Evolutionary conservation across 352 stramenopile species (phyloP), one percentile per base, ranked within the genome.

Genomic region (Phytophthora megakarya): DNA sequence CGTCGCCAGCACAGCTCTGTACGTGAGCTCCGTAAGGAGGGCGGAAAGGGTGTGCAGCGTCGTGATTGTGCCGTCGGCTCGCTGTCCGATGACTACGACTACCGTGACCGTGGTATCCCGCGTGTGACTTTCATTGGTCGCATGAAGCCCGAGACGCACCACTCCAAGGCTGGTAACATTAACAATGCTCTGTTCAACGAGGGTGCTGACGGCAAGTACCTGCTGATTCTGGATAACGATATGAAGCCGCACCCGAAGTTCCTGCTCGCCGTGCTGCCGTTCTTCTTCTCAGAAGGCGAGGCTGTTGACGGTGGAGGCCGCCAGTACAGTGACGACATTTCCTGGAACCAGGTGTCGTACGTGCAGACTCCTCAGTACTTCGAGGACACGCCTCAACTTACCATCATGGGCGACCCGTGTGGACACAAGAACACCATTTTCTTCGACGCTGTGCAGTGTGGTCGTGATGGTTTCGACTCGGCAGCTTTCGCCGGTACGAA

Each of bases 141-240:
- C 48, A 93, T 96, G 84, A 96, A 96, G 57, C 88, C 88, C 1
- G 84, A 93, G 59, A 82, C 77, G 54, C 89, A 97, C 61, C 86
- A 97, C 80, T 95, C 88, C 25, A 97, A 97, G 76, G 89, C 89
- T 47, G 89, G 89, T 76, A 97, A 97, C 83, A 95, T 97, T 63
- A 97, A 97, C 81, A 97, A 97, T 60, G 72, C 64, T 9, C 56
- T 97, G 37, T 95, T 95, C 62, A 96, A 97, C 71, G 89, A 97
- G 80, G 89, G 89, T 45, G 86, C 87, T 0, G 81, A 90, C 42
- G 89, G 88, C 72, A 92, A 94, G 66, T 96, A 96, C 79, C 60
- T 96, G 52, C 62, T 97, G 43, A 96, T 97, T 83, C 62, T 97
- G 35, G 89, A 97, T 92, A 96, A 94, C 71, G 88, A 97, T 78